These are phyloP conservation scores for Ligustrum vulgare DNA, from an alignment of 257 asterid genomes.

Conservation along the genomic window DNA sequence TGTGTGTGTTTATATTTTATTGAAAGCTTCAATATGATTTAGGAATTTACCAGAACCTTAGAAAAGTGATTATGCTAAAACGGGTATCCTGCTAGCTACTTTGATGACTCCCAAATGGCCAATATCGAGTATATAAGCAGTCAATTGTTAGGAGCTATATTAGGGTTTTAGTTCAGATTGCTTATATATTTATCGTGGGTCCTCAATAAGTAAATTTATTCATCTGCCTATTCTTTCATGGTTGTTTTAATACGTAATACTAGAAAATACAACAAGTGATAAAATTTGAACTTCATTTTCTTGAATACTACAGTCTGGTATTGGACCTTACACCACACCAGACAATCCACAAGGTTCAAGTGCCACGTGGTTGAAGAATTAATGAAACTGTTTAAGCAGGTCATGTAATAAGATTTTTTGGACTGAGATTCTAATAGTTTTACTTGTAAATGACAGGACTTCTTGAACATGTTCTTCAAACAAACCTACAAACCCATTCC, in stretches of 20 bases:
- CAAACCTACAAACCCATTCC: conserved; percentile 16
- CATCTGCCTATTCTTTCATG: no score
- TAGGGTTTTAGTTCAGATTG: not conserved
- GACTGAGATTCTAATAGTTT: not conserved
- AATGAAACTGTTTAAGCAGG: not conserved
- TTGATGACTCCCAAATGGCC: not conserved
- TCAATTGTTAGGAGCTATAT: not conserved
- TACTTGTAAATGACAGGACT: conserved; percentile 12
- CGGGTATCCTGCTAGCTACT: not conserved
- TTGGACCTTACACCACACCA: not conserved
- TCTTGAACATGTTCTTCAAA: conserved; percentile 5
- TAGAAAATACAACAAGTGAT: no score
- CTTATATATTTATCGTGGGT: not conserved
- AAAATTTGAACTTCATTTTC: not conserved
- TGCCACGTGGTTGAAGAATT: not conserved
- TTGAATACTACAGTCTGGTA: not conserved
- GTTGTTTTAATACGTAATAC: not conserved
- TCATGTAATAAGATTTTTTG: not conserved
- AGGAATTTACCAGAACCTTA: not conserved
- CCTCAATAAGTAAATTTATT: not conserved
- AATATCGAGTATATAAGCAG: not conserved
- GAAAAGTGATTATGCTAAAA: not conserved
- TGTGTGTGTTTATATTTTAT: not conserved
- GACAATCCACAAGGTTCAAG: not conserved
- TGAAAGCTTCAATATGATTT: not conserved